Percentiles rank a stretch among this genome's conserved stretches.
These are phyloP conservation scores for Pontederia paniculata DNA, from an alignment of 176 grass and related monocot species.

Conservation along the genomic window DNA sequence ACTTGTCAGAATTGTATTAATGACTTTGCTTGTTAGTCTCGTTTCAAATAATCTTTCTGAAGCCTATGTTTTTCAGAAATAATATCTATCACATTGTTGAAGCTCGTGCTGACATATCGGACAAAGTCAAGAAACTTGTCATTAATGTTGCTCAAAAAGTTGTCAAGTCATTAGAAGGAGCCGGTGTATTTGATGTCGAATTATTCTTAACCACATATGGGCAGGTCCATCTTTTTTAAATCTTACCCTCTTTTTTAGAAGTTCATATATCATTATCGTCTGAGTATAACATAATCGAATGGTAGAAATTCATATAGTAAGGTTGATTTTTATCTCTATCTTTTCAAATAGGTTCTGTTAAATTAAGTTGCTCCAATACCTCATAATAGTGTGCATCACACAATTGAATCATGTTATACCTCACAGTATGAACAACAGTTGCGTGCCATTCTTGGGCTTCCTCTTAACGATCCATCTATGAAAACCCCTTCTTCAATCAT, in stretches of 20 bases:
- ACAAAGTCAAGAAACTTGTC: slow-evolving; percentile 60
- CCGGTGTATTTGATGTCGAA: slow-evolving; percentile 88
- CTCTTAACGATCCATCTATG: slow-evolving; percentile 85
- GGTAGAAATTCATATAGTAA: too few relatives aligned
- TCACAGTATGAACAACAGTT: slow-evolving; percentile 97
- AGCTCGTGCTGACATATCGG: slow-evolving; percentile 53
- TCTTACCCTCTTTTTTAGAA: background rate
- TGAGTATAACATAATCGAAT: too few relatives aligned
- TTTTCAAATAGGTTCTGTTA: slow-evolving; percentile 45
- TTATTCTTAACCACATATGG: slow-evolving; percentile 85
- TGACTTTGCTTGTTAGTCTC: background rate
- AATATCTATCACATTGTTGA: slow-evolving; percentile 92
- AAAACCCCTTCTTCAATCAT: slow-evolving; percentile 86
- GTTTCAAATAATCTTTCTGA: background rate
- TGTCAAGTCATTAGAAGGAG: slow-evolving; percentile 66
- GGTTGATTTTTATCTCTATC: background rate
- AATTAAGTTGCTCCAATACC: slow-evolving; percentile 93
- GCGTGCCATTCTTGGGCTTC: slow-evolving; percentile 82
- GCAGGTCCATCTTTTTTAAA: slow-evolving; percentile 35
- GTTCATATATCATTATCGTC: background rate
- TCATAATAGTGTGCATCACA: slow-evolving; percentile 96
- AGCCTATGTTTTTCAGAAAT: slow-evolving; percentile 40
- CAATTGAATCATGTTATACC: slow-evolving; percentile 87
- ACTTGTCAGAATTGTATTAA: slow-evolving; percentile 1
- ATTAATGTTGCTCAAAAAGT: slow-evolving; percentile 60